phyloP scores from a whole-genome alignment of 805 yeast genomes.

The Spathaspora gorwiae region DNA sequence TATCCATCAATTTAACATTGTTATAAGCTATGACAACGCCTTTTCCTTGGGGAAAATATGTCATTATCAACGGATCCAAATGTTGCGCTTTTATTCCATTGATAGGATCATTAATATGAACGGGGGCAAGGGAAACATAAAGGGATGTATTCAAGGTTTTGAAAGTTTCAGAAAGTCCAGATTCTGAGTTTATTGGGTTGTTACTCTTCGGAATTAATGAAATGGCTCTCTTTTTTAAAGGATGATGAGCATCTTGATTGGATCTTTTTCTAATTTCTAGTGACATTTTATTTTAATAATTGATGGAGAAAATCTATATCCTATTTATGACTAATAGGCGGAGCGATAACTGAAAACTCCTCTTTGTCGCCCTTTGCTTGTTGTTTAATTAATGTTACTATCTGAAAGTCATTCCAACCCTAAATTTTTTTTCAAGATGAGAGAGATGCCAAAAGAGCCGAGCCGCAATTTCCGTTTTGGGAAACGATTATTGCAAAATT shows the following conservation, averaged over 20 bases:
- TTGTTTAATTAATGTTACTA: too few relatives aligned
- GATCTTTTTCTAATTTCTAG: conserved; percentile 2
- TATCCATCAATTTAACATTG: conserved; percentile 48
- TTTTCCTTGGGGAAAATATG: conserved; percentile 61
- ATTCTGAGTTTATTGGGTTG: conserved; percentile 32
- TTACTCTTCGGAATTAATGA: conserved; percentile 21
- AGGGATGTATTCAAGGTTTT: conserved; percentile 54
- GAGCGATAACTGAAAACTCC: too few relatives aligned
- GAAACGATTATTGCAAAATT: too few relatives aligned
- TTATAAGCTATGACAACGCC: conserved; percentile 85
- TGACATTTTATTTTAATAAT: neutral
- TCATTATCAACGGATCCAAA: conserved; percentile 84
- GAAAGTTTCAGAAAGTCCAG: conserved; percentile 65
- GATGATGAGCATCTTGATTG: neutral
- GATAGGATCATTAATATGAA: conserved; percentile 60
- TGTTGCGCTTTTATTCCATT: conserved; percentile 85
- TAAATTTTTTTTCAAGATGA: too few relatives aligned
- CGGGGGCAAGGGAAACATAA: conserved; percentile 87
- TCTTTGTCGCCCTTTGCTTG: too few relatives aligned
- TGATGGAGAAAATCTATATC: too few relatives aligned
- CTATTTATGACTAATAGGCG: too few relatives aligned
- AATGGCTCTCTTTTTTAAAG: conserved; percentile 14
- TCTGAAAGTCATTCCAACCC: too few relatives aligned
- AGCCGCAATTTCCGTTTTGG: too few relatives aligned
- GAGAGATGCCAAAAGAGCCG: too few relatives aligned